phyloP scores from a whole-genome alignment of 257 asterid species.

The Nicotiana noctiflora region DNA sequence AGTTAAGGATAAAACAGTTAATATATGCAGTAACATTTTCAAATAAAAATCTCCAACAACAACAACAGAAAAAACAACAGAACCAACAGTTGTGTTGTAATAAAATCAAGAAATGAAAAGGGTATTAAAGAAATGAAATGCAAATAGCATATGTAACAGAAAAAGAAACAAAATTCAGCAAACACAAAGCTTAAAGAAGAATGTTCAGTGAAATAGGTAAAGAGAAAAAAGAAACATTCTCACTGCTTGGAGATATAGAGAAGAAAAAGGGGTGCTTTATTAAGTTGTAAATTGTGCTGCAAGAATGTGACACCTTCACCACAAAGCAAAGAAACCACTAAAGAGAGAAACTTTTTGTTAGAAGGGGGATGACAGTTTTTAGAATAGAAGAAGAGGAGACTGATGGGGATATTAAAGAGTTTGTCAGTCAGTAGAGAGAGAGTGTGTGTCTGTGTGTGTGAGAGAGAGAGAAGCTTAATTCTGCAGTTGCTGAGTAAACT shows the following conservation, averaged over 20 bases:
- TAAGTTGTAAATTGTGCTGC: background rate
- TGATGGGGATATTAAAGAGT: conserved; percentile 1
- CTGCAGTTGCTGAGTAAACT: background rate
- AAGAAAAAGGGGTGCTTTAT: background rate
- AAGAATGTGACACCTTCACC: background rate
- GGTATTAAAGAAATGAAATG: background rate
- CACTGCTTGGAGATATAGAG: background rate
- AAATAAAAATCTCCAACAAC: background rate
- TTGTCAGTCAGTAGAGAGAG: conserved; percentile 5
- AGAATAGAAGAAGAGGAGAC: background rate
- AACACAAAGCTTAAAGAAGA: conserved; percentile 7
- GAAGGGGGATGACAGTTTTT: no score
- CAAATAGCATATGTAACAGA: background rate
- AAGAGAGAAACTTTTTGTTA: background rate
- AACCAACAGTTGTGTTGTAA: background rate
- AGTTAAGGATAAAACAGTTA: conserved; percentile 21
- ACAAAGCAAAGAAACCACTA: background rate
- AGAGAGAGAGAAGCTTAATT: background rate
- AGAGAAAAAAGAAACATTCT: background rate
- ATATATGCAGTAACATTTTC: conserved; percentile 23
- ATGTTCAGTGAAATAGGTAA: background rate
- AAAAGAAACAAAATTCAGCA: background rate
- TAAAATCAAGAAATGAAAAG: background rate
- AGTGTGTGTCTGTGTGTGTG: no score
- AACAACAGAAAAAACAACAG: background rate